These are phyloP conservation scores for Rhynchospora pubera DNA, from an alignment of 176 grass and related monocot genomes.

Conservation along the genomic window DNA sequence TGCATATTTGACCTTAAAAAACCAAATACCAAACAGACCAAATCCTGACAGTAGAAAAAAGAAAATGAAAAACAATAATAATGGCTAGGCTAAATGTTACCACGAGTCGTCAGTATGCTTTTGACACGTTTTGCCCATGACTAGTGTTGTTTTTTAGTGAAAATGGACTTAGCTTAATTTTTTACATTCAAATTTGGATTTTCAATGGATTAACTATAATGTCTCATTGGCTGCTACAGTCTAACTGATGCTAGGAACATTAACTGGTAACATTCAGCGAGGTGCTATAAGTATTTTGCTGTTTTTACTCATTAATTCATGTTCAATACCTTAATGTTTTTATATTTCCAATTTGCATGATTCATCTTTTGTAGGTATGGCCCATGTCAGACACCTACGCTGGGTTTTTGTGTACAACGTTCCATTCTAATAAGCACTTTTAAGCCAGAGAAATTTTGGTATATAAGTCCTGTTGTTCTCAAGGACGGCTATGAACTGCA, in stretches of 20 bases:
- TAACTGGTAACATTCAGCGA: neutral
- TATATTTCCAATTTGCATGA: neutral
- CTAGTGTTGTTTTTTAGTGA: neutral
- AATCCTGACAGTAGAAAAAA: neutral
- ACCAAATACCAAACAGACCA: neutral
- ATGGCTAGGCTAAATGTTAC: neutral
- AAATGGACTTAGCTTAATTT: slow-evolving; percentile 6
- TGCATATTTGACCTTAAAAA: neutral
- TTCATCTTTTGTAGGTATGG: slow-evolving; percentile 65
- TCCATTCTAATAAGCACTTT: slow-evolving; percentile 94
- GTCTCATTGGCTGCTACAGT: neutral
- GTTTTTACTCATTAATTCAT: neutral
- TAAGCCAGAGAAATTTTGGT: slow-evolving; percentile 99
- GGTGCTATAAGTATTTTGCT: slow-evolving; percentile 6
- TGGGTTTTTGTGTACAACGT: slow-evolving; percentile 91
- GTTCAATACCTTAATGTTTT: neutral
- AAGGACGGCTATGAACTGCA: slow-evolving; percentile 75
- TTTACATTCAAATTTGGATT: too few relatives aligned
- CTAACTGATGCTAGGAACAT: neutral
- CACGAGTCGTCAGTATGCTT: neutral
- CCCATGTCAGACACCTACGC: slow-evolving; percentile 93
- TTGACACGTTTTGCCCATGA: neutral
- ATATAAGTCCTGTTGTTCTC: slow-evolving; percentile 67
- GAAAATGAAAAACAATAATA: neutral
- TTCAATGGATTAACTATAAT: neutral